These are phyloP conservation scores for Talaromyces thailandensis DNA, from an alignment of 495 filamentous ascomycete species.

Conservation along the genomic window DNA sequence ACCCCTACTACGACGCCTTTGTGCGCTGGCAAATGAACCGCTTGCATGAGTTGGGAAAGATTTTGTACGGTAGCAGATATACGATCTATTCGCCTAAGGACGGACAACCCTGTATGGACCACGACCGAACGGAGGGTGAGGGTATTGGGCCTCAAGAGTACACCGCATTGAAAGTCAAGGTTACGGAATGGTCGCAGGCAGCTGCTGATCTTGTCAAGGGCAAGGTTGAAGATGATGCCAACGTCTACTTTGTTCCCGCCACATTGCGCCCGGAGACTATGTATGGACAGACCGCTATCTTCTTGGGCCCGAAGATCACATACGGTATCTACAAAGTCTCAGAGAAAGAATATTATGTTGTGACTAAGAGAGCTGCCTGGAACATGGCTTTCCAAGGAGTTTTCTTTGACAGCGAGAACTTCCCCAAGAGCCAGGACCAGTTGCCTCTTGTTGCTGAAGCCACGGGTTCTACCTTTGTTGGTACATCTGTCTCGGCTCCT, in stretches of 20 bases:
- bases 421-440: slow-evolving; percentile 51
- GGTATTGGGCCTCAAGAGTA: slow-evolving; percentile 88
- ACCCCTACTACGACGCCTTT: slow-evolving; percentile 95
- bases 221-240: slow-evolving; percentile 71
- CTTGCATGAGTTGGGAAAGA: slow-evolving; percentile 81
- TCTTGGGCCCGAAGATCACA: slow-evolving; percentile 83
- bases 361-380: slow-evolving; percentile 77
- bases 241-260: slow-evolving; percentile 83
- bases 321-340: slow-evolving; percentile 84
- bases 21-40: slow-evolving; percentile 97
- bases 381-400: slow-evolving; percentile 95
- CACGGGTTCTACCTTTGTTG: slow-evolving; percentile 70
- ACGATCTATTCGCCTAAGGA: slow-evolving; percentile 96
- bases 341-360: slow-evolving; percentile 76
- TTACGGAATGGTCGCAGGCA: slow-evolving; percentile 76
- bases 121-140: slow-evolving; percentile 88
- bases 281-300: slow-evolving; percentile 96
- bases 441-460: slow-evolving; percentile 52
- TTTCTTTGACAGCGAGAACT: slow-evolving; percentile 66
- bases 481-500: slow-evolving; percentile 78
- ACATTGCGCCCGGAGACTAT: slow-evolving; percentile 95
- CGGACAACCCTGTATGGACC: slow-evolving; percentile 95
- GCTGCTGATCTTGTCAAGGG: slow-evolving; percentile 58
- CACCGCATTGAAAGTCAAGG: slow-evolving; percentile 79
- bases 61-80: slow-evolving; percentile 88